These are phyloP conservation scores for Brassica balearica DNA, from an alignment of 441 rosid species.

Conservation along the genomic window DNA sequence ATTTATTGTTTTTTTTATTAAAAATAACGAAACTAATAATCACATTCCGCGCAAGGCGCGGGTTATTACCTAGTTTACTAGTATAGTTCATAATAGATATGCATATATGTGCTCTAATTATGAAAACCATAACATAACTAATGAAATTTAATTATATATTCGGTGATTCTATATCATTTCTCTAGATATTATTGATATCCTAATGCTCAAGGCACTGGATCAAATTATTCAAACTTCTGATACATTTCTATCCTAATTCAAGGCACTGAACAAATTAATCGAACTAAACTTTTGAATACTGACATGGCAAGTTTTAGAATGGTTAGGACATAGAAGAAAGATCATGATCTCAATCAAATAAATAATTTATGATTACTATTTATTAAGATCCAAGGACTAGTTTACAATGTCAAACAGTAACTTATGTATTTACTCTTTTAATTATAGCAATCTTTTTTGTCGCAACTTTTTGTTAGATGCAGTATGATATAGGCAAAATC, in stretches of 20 bases:
- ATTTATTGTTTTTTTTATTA: too few species aligned
- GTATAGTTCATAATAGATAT: background rate
- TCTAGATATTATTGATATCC: background rate
- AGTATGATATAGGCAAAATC: constrained; percentile 13
- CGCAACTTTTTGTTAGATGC: constrained; percentile 17
- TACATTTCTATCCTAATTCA: background rate
- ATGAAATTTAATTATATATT: too few species aligned
- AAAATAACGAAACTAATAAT: too few species aligned
- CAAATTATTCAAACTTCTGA: background rate
- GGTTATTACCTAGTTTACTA: background rate
- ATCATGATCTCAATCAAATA: too few species aligned
- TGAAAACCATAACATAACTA: background rate
- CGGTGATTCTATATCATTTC: background rate
- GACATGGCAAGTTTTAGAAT: background rate
- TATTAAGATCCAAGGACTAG: background rate
- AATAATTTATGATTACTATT: too few species aligned
- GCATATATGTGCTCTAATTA: background rate
- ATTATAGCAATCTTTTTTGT: background rate
- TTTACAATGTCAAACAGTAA: constrained; percentile 23
- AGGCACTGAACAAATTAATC: background rate
- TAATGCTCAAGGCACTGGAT: background rate
- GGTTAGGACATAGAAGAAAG: background rate
- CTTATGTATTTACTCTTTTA: constrained; percentile 3
- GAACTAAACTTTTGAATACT: background rate
- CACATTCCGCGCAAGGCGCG: too few species aligned